Base-by-base conservation (phyloP, 805 yeast species). In the Candida gorgasii region DNA sequence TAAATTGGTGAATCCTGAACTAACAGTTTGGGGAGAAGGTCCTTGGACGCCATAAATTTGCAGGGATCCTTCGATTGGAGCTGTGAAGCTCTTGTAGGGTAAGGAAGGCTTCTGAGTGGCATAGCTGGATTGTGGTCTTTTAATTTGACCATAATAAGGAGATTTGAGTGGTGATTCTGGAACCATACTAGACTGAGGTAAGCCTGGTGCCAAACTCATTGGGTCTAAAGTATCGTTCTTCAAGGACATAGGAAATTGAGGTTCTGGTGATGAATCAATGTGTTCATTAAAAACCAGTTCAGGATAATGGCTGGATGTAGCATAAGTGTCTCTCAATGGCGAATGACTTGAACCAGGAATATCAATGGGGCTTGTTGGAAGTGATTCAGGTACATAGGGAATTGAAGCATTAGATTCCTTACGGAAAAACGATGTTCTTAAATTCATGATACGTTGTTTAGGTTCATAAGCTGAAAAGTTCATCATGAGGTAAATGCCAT, bases 1-100 rank as follows among this genome's bases (percentile, higher is more conserved):
- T 4, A 43, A 22, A 15, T 39, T n/a, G n/a, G n/a, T n/a, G n/a
- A 44, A 44, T 3, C 42, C 45, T 2, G 40, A 31, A 20, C 45
- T 32, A 2, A 15, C 31, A 14, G 43, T 23, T 12, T 36, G 37
- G 2, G 40, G 42, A n/a, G 47, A 39, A 24, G 28, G 28, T 11
- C 28, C 28, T 23, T n/a, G 7, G 9, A 27, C 8, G 7, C 28
- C 28, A 24, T 11, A 13, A 24, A 13, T 24, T 24, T 13, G n/a
- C 28, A 11, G 28, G 20, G 27, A 28, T 17, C 28, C 16, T 8
- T 14, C 17, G 13, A 39, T 13, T 4, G 37, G 37, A 13, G 37
- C 28, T 4, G 37, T 34, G 5, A 22, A 34, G 4, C 29, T 28
- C 23, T 34, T 18, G 23, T 22, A 34, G 15, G 15, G 33, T 14